Evolutionary conservation across 495 filamentous ascomycete genomes (phyloP).

Genomic region (Hypoxylon intermedium): DNA sequence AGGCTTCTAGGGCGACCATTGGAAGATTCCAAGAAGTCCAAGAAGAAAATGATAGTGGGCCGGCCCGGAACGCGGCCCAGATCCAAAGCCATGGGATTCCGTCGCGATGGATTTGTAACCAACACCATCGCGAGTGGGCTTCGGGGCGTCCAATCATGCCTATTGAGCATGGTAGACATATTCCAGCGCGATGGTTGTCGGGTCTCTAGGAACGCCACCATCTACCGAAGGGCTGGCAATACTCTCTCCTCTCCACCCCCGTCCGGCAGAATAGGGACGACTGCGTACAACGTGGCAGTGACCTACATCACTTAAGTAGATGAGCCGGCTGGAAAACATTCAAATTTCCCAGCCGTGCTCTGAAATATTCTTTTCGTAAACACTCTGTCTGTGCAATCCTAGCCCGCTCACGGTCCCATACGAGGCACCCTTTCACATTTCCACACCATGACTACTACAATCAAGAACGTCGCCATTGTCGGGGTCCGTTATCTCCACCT

Average conservation of each 20-base stretch:
- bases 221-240: slow-evolving; percentile 25
- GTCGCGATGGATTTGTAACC: slow-evolving; percentile 32
- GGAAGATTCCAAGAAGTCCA: slow-evolving; percentile 22
- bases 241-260: slow-evolving; percentile 18
- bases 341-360: slow-evolving; percentile 17
- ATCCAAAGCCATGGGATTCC: slow-evolving; percentile 38
- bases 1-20: slow-evolving; percentile 30
- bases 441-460: slow-evolving; percentile 24
- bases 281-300: slow-evolving; percentile 26
- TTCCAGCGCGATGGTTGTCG: slow-evolving; percentile 34
- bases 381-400: slow-evolving; percentile 19
- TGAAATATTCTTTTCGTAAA: neutral
- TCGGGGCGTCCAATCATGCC: slow-evolving; percentile 32
- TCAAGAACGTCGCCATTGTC: slow-evolving; percentile 37
- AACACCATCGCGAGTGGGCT: slow-evolving; percentile 30
- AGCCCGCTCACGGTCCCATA: slow-evolving; percentile 12
- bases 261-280: slow-evolving; percentile 28
- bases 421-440: neutral
- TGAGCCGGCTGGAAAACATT: slow-evolving; percentile 17
- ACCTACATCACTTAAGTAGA: slow-evolving; percentile 24
- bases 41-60: slow-evolving; percentile 31
- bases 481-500: slow-evolving; percentile 32
- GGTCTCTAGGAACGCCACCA: slow-evolving; percentile 23
- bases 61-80: slow-evolving; percentile 31
- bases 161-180: slow-evolving; percentile 2